Evolutionary conservation across 768 basidiomycete species (phyloP), one percentile per base, ranked within the genome.

Genomic region (Bullera alba): DNA sequence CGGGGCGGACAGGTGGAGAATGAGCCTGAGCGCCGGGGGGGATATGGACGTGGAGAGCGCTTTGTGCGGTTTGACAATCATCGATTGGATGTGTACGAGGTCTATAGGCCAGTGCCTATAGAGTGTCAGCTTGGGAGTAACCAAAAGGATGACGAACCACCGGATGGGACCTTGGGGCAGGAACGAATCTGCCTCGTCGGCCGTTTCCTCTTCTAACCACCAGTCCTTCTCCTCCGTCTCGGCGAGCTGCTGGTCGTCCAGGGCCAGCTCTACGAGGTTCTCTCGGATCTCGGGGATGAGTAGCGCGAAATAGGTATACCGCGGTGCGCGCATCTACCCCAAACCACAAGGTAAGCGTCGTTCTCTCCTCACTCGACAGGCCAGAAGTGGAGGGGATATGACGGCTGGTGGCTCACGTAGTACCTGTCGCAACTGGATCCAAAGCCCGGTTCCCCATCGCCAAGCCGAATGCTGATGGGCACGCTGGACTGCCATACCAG

Each of bases 51-150:
- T 7, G 29, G 39, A 48, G 38, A 45, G 28, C 17, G 63, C 19
- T 14, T 41, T 17, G 6, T 38, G 44, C 3, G 60, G 65, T 14
- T 34, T 41, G 19, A 57, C 60, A 17, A 70, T 64, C 29, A 56
- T 26, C 1, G 59, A 63, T 21, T 63, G 72, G 81, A 89, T 73
- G 87, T 92, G 92, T 54, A 97, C 81, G 35, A 97, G 78, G 27
- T 95, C 95, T 51, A 99, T 81, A 42, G 93, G 84, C 95, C 93
- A 97, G 72, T 99, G 92, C 92, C 95, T 99, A 65, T 3, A 43
- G 0, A 16, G 38, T 2, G 7, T 26, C 8, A 17, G n/a, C n/a
- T 28, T 5, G 25, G 25, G 21, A 28, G 37, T 30, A 46, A 36
- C 42, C 29, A 23, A 32, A 34, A 37, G 15, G n/a, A n/a, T 5